Percentiles rank a stretch among this genome's conserved stretches.
phyloP scores from a whole-genome alignment of 2,329 filamentous ascomycete species.

The Lithohypha guttulata region DNA sequence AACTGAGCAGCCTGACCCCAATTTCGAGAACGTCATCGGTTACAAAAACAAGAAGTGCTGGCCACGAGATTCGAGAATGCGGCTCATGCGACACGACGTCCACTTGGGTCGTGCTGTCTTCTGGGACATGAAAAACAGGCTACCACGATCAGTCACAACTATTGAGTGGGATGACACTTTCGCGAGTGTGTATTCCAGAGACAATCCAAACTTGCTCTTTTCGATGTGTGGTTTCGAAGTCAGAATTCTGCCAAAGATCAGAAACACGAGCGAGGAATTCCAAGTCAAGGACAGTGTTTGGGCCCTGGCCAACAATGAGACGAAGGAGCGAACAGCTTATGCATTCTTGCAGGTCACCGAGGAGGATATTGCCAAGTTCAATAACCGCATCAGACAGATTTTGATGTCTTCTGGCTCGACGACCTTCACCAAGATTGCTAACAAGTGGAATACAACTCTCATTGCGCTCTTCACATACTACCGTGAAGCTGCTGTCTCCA shows the following conservation, averaged over 20 bases:
- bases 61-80: slow-evolving; percentile 95
- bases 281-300: slow-evolving; percentile 96
- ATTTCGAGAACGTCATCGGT: slow-evolving; percentile 98
- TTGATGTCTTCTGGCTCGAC: slow-evolving; percentile 99
- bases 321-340: slow-evolving; percentile 92
- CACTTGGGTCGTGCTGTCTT: slow-evolving; percentile 95
- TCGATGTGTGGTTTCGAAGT: slow-evolving; percentile 98
- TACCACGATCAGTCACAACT: slow-evolving; percentile 88
- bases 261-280: slow-evolving; percentile 94
- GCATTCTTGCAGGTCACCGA: slow-evolving; percentile 97
- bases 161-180: slow-evolving; percentile 99
- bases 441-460: slow-evolving; percentile 98
- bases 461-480: slow-evolving; percentile 99
- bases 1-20: slow-evolving; percentile 95
- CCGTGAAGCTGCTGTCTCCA: slow-evolving; percentile 91
- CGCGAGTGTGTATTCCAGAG: slow-evolving; percentile 91
- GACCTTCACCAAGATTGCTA: slow-evolving; percentile 98
- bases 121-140: slow-evolving; percentile 95
- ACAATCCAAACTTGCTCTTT: slow-evolving; percentile 94
- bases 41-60: slow-evolving; percentile 99
- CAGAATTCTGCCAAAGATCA: slow-evolving; percentile 84
- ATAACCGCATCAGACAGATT: slow-evolving; percentile 96
- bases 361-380: slow-evolving; percentile 97
- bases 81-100: slow-evolving; percentile 96
- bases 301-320: slow-evolving; percentile 92